Conservation (phyloP, 1,139 yeast species). For the Maudiozyma humilis region DNA sequence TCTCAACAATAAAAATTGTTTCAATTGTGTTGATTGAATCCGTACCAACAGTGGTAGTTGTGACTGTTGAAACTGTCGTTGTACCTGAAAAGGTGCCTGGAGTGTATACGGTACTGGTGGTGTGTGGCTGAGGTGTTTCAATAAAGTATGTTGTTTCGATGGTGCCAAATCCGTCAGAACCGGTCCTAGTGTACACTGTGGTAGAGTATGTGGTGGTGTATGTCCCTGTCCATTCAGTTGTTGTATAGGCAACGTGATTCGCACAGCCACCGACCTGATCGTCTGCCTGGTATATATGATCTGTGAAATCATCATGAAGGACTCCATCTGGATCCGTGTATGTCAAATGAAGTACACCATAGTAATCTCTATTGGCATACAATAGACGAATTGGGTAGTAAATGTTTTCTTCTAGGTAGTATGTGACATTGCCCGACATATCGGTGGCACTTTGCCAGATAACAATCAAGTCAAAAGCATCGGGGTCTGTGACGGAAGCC, state of each 20-base stretch:
- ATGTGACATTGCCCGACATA: not conserved
- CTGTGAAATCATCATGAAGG: not conserved
- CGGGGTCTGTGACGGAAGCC: not conserved
- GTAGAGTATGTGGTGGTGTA: conserved; percentile 1
- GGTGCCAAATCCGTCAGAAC: not conserved
- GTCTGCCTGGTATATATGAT: not conserved
- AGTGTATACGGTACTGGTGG: not conserved
- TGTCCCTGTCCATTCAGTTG: not conserved
- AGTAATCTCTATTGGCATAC: not conserved
- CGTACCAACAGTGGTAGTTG: not conserved
- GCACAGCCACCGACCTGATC: not conserved
- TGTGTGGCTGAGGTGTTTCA: not conserved
- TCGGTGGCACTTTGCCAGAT: not conserved
- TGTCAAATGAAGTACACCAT: not conserved
- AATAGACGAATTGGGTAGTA: conserved; percentile 1
- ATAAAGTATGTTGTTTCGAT: conserved; percentile 1
- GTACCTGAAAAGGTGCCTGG: not conserved
- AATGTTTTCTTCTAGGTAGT: not conserved
- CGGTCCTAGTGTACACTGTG: not conserved
- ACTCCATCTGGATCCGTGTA: not conserved
- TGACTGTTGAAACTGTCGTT: not conserved
- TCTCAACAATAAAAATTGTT: not conserved
- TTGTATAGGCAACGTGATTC: not conserved
- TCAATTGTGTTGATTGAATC: conserved; percentile 1
- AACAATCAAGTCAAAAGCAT: not conserved